A percentile compares a stretch with the other conserved stretches of the same genome.
phyloP scores from a whole-genome alignment of 2,329 filamentous ascomycete species.

The Exophiala bonariae region DNA sequence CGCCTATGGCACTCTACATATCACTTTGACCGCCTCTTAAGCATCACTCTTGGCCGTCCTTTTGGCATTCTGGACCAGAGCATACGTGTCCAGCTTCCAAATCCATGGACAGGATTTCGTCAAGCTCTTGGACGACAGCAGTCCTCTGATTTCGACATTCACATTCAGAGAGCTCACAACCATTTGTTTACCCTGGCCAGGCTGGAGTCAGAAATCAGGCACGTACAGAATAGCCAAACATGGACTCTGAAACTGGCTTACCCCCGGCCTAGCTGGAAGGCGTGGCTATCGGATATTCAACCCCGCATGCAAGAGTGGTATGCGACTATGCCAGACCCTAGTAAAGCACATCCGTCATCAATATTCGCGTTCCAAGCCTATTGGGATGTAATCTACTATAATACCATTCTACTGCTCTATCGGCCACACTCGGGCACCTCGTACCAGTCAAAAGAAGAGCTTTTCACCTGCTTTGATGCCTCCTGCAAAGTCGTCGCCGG shows the following conservation, averaged over 20 bases:
- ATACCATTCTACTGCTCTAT: constrained; percentile 34
- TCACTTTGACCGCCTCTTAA: constrained; percentile 43
- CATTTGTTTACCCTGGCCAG: constrained; percentile 32
- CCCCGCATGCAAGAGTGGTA: constrained; percentile 35
- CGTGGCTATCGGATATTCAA: constrained; percentile 34
- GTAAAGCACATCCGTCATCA: constrained; percentile 28
- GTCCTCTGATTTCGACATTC: constrained; percentile 31
- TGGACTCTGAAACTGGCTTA: constrained; percentile 31
- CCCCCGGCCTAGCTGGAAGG: constrained; percentile 30
- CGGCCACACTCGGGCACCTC: constrained; percentile 30
- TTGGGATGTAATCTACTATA: constrained; percentile 35
- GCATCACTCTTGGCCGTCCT: constrained; percentile 41
- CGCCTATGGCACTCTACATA: constrained; percentile 33
- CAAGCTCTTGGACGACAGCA: constrained; percentile 7
- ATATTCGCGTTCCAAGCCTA: constrained; percentile 33
- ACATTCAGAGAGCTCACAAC: constrained; percentile 32
- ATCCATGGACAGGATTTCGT: constrained; percentile 14
- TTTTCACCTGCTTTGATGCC: constrained; percentile 29
- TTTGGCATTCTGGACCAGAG: constrained; percentile 39
- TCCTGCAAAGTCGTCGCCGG: constrained; percentile 32
- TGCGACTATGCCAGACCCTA: constrained; percentile 29
- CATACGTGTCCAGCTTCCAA: constrained; percentile 29
- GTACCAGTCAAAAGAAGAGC: constrained; percentile 26
- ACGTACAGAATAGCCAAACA: constrained; percentile 33
- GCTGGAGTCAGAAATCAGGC: constrained; percentile 38